Conservation (phyloP, 257 asterid genomes). For the Penstemon barbatus region DNA sequence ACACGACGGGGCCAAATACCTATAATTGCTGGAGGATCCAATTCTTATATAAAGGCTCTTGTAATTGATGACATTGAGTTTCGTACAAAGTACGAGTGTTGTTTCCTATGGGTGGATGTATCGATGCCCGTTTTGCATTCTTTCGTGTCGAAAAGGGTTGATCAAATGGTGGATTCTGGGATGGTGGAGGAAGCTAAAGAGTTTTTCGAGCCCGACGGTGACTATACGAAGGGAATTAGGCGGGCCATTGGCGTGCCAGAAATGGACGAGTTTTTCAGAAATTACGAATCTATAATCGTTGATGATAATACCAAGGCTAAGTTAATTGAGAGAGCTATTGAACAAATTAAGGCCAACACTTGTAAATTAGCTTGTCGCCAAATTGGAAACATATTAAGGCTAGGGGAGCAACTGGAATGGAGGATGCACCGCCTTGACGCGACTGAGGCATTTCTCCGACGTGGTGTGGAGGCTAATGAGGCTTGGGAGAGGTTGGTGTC, state of each 20-base stretch:
- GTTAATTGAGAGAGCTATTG: constrained; percentile 49
- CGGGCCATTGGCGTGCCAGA: constrained; percentile 84
- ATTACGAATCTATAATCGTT: constrained; percentile 3
- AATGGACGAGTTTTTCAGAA: constrained; percentile 50
- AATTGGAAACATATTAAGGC: constrained; percentile 49
- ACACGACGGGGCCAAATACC: constrained; percentile 50
- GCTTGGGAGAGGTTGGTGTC: constrained; percentile 69
- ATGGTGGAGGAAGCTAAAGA: constrained; percentile 58
- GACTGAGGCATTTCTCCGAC: constrained; percentile 60
- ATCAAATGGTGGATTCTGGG: constrained; percentile 63
- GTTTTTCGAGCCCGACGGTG: constrained; percentile 50
- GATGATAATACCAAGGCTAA: constrained; percentile 24
- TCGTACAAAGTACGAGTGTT: constrained; percentile 52
- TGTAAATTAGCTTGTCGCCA: constrained; percentile 54
- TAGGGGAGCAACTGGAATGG: constrained; percentile 49
- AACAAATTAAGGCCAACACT: constrained; percentile 59
- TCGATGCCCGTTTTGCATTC: constrained; percentile 44
- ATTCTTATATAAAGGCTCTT: constrained; percentile 63
- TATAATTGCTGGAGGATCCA: constrained; percentile 84
- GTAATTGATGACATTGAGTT: constrained; percentile 48
- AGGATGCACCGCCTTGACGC: constrained; percentile 63
- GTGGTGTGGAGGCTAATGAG: constrained; percentile 43
- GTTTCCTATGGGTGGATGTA: constrained; percentile 74
- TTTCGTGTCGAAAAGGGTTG: constrained; percentile 60
- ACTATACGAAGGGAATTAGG: constrained; percentile 57